phyloP scores from a whole-genome alignment of 306 rosid genomes.

The Sicyos baderoa region DNA sequence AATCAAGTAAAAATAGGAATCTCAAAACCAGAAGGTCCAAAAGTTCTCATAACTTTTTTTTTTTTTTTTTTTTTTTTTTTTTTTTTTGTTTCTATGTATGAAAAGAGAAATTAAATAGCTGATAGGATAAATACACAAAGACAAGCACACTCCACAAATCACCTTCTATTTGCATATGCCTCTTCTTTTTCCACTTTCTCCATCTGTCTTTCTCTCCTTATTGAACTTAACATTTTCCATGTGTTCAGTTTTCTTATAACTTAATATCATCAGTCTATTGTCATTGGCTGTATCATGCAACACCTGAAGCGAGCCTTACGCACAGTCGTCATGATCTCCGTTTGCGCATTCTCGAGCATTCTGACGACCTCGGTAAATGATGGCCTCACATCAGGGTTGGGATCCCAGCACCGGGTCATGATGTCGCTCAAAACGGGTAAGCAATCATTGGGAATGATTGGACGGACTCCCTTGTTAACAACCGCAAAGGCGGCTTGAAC shows the following conservation, averaged over 20 bases:
- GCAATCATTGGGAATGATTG: conserved; percentile 73
- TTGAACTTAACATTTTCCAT: conserved; percentile 25
- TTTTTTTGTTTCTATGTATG: conserved; percentile 13
- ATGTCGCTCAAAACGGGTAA: conserved; percentile 78
- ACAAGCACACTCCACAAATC: conserved; percentile 12
- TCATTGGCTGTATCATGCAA: conserved; percentile 85
- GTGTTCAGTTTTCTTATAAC: conserved; percentile 17
- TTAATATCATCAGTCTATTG: conserved; percentile 65
- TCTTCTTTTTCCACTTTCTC: conserved; percentile 3
- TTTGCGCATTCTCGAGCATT: conserved; percentile 91
- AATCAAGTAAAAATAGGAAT: conserved; percentile 43
- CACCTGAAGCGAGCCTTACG: conserved; percentile 98
- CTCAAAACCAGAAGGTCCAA: conserved; percentile 33
- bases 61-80: neutral
- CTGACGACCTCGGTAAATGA: conserved; percentile 69
- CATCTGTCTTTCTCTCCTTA: conserved; percentile 26
- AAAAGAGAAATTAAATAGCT: conserved; percentile 1
- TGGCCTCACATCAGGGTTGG: conserved; percentile 91
- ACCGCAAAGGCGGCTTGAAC: conserved; percentile 99
- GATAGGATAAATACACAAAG: conserved; percentile 14
- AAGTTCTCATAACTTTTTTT: conserved; percentile 5
- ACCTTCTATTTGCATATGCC: conserved; percentile 18
- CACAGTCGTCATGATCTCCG: conserved; percentile 78
- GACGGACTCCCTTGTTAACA: conserved; percentile 83
- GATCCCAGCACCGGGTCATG: conserved; percentile 97